Conservation (phyloP, 371 early-diverging fungal genomes). For the Cokeromyces recurvatus region DNA sequence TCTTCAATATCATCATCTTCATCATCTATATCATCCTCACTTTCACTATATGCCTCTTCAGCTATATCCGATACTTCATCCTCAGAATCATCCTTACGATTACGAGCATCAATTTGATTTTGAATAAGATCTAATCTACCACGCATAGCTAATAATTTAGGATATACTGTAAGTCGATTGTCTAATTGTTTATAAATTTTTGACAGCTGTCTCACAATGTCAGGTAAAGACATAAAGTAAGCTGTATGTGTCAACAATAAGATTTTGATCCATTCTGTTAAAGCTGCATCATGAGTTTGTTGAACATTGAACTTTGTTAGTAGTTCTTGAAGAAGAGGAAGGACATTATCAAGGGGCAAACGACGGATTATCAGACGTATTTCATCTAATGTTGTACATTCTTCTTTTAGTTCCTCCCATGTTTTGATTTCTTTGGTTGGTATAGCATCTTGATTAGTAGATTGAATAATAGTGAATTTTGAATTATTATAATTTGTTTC, state of each 20-base stretch:
- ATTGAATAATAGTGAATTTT: no score
- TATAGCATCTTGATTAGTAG: no score
- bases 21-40: constrained; percentile 33
- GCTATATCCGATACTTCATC: constrained; percentile 23
- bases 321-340: constrained; percentile 18
- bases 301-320: constrained; percentile 15
- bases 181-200: constrained; percentile 61
- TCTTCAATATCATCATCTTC: constrained; percentile 43
- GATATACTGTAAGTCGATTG: constrained; percentile 46
- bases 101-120: constrained; percentile 57
- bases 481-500: no score
- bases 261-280: constrained; percentile 69
- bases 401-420: constrained; percentile 15
- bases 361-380: constrained; percentile 16
- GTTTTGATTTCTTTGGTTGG: no score
- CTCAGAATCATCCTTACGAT: constrained; percentile 35
- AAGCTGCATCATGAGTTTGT: constrained; percentile 12
- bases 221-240: constrained; percentile 58
- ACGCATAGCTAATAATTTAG: constrained; percentile 55
- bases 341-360: constrained; percentile 14
- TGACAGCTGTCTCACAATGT: constrained; percentile 51
- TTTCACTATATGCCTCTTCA: constrained; percentile 35
- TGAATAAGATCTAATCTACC: constrained; percentile 72
- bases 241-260: constrained; percentile 61
- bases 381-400: constrained; percentile 11